Evolutionary conservation across 768 basidiomycete genomes (phyloP).

Genomic region (Candolleomyces efflorescens): DNA sequence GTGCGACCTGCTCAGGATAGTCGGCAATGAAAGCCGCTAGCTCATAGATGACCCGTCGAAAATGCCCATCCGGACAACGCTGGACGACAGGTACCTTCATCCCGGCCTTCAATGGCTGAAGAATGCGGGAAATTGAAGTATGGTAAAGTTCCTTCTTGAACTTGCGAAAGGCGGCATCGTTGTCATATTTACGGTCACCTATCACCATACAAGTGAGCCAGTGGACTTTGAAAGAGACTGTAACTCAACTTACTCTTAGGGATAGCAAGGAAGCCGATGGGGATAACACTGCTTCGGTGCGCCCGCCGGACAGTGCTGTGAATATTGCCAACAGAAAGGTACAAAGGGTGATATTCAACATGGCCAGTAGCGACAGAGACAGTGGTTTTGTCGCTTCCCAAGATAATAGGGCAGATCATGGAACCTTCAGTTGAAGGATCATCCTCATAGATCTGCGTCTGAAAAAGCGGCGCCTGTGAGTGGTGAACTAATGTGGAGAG

Average conservation of each 20-base stretch:
- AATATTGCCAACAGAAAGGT: conserved; percentile 28
- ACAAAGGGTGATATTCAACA: conserved; percentile 31
- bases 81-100: conserved; percentile 17
- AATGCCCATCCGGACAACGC: conserved; percentile 26
- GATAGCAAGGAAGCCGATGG: conserved; percentile 26
- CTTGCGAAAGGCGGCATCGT: neutral
- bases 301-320: conserved; percentile 27
- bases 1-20: conserved; percentile 32
- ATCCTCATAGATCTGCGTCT: conserved; percentile 12
- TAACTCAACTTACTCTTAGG: conserved; percentile 10
- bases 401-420: conserved; percentile 27
- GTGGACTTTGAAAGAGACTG: neutral
- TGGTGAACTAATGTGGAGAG: too few species aligned
- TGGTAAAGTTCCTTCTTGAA: conserved; percentile 2
- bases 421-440: conserved; percentile 20
- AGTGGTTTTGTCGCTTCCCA: conserved; percentile 34
- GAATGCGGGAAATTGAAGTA: neutral
- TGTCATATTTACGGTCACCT: conserved; percentile 3
- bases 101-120: conserved; percentile 14
- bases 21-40: conserved; percentile 35
- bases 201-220: neutral
- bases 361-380: conserved; percentile 33
- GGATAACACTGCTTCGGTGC: conserved; percentile 24
- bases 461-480: too few species aligned
- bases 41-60: conserved; percentile 21